Evolutionary conservation across 2,329 filamentous ascomycete genomes (phyloP).

Genomic region (Teratosphaeriaceae sp.): DNA sequence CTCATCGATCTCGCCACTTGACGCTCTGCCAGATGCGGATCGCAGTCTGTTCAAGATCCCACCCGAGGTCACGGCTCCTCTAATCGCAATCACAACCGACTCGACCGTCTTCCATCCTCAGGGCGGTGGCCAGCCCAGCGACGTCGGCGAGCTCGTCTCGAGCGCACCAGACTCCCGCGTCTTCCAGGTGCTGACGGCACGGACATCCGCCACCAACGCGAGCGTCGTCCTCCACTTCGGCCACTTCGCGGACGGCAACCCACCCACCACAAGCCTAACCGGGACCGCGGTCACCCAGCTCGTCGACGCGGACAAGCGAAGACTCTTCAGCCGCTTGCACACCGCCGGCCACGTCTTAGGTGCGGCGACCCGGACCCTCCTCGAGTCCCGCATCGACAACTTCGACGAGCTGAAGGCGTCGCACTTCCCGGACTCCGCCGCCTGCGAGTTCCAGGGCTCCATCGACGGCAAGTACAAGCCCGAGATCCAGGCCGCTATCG

Average conservation of each 20-base stretch:
- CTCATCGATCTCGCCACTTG: not conserved
- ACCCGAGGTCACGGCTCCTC: conserved; percentile 3
- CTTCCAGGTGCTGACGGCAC: conserved; percentile 53
- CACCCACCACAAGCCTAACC: conserved; percentile 12
- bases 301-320: conserved; percentile 55
- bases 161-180: conserved; percentile 9
- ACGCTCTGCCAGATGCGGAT: not conserved
- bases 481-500: conserved; percentile 54
- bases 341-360: conserved; percentile 69
- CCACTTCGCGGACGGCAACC: conserved; percentile 36
- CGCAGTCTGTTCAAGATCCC: conserved; percentile 8
- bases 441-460: conserved; percentile 60
- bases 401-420: conserved; percentile 65
- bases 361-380: conserved; percentile 55
- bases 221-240: conserved; percentile 61
- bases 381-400: conserved; percentile 41
- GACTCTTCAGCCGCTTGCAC: conserved; percentile 61
- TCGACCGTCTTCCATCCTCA: conserved; percentile 70
- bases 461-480: conserved; percentile 60
- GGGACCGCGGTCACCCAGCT: conserved; percentile 47
- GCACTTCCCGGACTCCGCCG: conserved; percentile 62
- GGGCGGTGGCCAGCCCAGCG: conserved; percentile 67
- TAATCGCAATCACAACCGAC: conserved; percentile 36
- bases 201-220: conserved; percentile 45
- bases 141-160: conserved; percentile 52